Conservation (phyloP, 805 yeast species). For the Cyberlindnera meyerae region DNA sequence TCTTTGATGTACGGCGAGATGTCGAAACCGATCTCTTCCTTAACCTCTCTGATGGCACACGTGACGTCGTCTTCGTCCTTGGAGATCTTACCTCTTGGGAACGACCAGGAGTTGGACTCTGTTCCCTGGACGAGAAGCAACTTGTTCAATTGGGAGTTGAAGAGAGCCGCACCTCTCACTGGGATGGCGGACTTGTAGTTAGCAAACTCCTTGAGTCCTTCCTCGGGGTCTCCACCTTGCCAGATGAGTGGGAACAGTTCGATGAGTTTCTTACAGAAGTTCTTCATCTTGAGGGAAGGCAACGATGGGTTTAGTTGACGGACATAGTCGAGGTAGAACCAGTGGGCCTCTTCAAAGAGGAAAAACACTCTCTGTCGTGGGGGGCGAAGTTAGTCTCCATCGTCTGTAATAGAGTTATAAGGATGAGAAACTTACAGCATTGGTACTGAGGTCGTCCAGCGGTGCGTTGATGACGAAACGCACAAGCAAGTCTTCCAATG, state of each 20-base stretch:
- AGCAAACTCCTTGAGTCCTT: constrained; percentile 74
- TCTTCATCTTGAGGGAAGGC: constrained; percentile 73
- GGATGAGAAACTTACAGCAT: constrained; percentile 33
- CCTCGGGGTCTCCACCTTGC: constrained; percentile 79
- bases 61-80: constrained; percentile 84
- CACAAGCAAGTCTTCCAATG: constrained; percentile 80
- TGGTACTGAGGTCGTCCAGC: constrained; percentile 77
- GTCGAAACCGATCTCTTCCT: constrained; percentile 92
- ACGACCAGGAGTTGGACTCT: constrained; percentile 84
- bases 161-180: constrained; percentile 90
- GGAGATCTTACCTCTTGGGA: constrained; percentile 95
- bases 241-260: constrained; percentile 71
- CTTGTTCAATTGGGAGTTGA: constrained; percentile 66
- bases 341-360: constrained; percentile 96
- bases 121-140: constrained; percentile 79
- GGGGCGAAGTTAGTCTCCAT: too few relatives aligned
- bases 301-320: constrained; percentile 66
- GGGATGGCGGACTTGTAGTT: constrained; percentile 88
- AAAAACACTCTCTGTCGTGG: constrained; percentile 61
- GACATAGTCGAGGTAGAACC: constrained; percentile 90
- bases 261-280: constrained; percentile 63
- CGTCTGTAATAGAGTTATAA: neutral
- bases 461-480: constrained; percentile 91
- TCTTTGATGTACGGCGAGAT: constrained; percentile 62
- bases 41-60: constrained; percentile 89